Conservation (phyloP, 441 rosid species). For the Populus hybrid region DNA sequence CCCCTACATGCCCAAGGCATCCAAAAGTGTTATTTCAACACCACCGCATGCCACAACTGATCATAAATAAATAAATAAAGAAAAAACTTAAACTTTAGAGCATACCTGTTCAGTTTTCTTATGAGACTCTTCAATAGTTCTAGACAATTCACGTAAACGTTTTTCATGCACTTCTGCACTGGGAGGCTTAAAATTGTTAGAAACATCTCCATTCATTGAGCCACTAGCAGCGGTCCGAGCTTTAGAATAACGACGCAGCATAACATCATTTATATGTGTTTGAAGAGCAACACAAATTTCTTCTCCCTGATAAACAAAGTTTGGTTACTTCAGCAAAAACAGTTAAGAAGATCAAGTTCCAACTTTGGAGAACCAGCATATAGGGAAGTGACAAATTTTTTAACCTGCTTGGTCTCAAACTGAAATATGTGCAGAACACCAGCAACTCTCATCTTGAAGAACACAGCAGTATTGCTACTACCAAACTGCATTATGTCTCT, state of each 20-base stretch:
- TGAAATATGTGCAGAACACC: slow-evolving; percentile 98
- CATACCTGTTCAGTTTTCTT: slow-evolving; percentile 62
- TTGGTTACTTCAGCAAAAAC: not conserved
- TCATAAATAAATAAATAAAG: not conserved
- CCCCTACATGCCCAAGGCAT: not conserved
- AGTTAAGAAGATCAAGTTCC: not conserved
- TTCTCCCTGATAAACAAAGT: slow-evolving; percentile 62
- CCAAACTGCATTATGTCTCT: slow-evolving; percentile 99
- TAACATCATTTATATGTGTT: slow-evolving; percentile 98
- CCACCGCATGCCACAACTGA: not conserved
- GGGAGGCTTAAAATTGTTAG: slow-evolving; percentile 54
- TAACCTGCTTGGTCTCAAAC: slow-evolving; percentile 97
- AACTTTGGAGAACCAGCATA: not conserved
- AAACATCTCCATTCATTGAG: slow-evolving; percentile 65
- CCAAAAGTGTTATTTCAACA: not conserved
- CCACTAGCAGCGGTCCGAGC: slow-evolving; percentile 67
- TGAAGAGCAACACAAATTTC: slow-evolving; percentile 99
- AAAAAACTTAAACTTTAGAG: not conserved
- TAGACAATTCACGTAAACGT: slow-evolving; percentile 76
- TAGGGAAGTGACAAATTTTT: not conserved
- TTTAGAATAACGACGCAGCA: slow-evolving; percentile 96
- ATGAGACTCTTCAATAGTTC: slow-evolving; percentile 75
- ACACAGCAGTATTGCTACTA: slow-evolving; percentile 97
- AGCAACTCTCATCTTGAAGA: slow-evolving; percentile 98
- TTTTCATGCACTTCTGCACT: slow-evolving; percentile 68